Evolutionary conservation across 148 eudicot genomes (phyloP).

Genomic region (Beta vulgaris): DNA sequence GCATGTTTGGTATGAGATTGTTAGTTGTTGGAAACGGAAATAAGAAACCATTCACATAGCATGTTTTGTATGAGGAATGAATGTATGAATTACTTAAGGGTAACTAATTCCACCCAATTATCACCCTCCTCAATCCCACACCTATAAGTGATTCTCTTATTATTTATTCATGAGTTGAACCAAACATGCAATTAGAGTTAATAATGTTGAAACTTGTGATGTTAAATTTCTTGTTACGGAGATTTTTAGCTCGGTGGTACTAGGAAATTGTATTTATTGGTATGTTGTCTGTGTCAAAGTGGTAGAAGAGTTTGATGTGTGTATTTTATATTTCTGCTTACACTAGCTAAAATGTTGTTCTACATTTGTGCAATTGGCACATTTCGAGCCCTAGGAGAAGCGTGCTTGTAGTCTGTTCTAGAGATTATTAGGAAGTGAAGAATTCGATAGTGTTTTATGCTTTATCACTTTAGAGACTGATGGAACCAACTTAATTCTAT

Average conservation of each 20-base stretch:
- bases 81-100: no score
- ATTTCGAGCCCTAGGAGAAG: neutral
- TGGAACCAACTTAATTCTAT: neutral
- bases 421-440: neutral
- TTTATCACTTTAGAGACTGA: neutral
- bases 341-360: neutral
- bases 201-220: neutral
- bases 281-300: neutral
- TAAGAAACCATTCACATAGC: no score
- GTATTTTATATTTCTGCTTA: neutral
- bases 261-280: neutral
- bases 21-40: no score
- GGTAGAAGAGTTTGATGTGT: neutral
- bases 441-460: neutral
- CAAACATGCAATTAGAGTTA: no score
- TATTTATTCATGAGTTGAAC: no score
- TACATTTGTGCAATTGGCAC: neutral
- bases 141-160: no score
- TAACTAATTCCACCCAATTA: no score
- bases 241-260: neutral
- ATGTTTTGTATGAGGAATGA: no score
- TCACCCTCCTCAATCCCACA: no score
- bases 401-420: neutral
- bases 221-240: neutral
- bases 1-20: no score